Percentiles rank a stretch among this genome's conserved stretches.
phyloP scores from a whole-genome alignment of 2,329 filamentous ascomycete species.

The Xylariaceae sp. region DNA sequence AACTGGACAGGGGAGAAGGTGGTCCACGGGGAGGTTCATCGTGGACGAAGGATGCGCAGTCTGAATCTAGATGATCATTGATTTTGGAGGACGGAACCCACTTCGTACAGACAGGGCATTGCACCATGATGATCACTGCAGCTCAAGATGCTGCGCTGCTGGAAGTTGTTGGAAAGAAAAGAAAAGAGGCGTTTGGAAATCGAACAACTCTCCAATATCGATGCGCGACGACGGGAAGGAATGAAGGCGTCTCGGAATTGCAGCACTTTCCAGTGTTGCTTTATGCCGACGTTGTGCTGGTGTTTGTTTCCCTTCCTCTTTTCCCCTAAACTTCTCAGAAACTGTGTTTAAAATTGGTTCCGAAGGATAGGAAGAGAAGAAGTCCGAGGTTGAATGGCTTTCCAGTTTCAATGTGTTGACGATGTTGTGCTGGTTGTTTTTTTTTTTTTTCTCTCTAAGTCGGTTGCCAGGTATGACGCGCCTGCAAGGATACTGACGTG shows the following conservation, averaged over 20 bases:
- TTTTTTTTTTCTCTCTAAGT: too few relatives aligned
- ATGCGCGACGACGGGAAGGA: not conserved
- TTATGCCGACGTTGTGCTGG: not conserved
- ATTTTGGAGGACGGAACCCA: constrained; percentile 68
- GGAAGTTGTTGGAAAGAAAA: not conserved
- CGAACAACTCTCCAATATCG: not conserved
- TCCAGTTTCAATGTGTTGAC: too few relatives aligned
- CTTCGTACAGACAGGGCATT: constrained; percentile 77
- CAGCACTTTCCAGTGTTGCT: not conserved
- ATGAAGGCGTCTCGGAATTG: not conserved
- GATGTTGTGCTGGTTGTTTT: too few relatives aligned
- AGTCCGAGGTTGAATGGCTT: too few relatives aligned
- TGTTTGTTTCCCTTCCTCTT: not conserved
- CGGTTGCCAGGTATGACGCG: constrained; percentile 9
- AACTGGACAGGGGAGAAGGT: constrained; percentile 30
- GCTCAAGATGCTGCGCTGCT: not conserved
- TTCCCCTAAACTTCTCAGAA: too few relatives aligned
- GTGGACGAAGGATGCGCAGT: constrained; percentile 64
- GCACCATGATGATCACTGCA: constrained; percentile 44
- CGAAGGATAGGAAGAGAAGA: too few relatives aligned
- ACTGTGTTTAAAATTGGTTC: too few relatives aligned
- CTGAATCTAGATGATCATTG: constrained; percentile 86
- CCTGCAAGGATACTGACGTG: constrained; percentile 4
- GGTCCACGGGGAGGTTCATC: constrained; percentile 36
- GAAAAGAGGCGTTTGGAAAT: not conserved